These are phyloP conservation scores for Leersia perrieri DNA, from an alignment of 176 grass and related monocot species.

Conservation along the genomic window DNA sequence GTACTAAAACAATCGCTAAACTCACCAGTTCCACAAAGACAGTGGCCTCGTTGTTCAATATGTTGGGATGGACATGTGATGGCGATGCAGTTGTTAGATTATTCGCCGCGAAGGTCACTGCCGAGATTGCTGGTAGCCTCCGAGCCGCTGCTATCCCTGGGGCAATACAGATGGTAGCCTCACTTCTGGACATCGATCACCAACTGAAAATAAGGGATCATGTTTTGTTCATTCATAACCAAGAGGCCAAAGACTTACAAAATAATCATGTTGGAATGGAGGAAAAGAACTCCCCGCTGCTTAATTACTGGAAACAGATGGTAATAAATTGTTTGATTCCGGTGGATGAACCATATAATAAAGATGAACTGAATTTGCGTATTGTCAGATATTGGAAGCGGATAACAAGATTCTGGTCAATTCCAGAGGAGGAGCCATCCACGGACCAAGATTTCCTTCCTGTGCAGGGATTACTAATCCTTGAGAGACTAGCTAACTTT, in stretches of 20 bases:
- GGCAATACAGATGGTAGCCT: not conserved
- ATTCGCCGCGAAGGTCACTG: not conserved
- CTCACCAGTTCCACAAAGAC: not conserved
- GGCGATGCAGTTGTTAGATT: not conserved
- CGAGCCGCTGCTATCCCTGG: not conserved
- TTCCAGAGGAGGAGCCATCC: not conserved
- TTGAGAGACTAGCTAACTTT: not conserved
- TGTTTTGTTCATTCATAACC: not conserved
- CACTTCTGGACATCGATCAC: not conserved
- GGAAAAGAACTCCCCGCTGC: too few relatives aligned
- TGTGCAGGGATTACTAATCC: not conserved
- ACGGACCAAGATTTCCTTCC: not conserved
- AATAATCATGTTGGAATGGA: not conserved
- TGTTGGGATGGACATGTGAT: not conserved
- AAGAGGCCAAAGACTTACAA: too few relatives aligned
- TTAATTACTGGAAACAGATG: too few relatives aligned
- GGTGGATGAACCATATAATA: too few relatives aligned
- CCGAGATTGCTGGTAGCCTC: not conserved
- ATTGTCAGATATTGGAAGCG: not conserved
- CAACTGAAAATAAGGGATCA: not conserved
- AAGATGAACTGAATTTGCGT: not conserved
- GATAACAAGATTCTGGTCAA: not conserved
- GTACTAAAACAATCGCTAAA: not conserved
- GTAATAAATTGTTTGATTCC: too few relatives aligned
- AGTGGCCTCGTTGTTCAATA: not conserved